Base-by-base conservation (phyloP, 2,329 filamentous ascomycete species). In the Biscogniauxia sp. region DNA sequence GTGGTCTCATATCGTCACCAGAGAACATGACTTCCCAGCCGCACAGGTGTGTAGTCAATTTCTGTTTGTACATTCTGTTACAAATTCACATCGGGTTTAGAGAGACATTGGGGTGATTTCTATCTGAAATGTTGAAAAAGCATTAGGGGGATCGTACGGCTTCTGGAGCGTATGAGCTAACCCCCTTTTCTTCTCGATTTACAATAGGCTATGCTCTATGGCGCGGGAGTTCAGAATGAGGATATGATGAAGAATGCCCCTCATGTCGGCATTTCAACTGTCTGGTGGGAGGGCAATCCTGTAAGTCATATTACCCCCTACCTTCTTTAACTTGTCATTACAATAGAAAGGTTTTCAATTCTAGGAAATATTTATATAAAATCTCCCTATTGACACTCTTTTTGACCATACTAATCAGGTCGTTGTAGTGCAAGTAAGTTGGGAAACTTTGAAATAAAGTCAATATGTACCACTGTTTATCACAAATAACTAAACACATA, bases 211-310 rank as follows among this genome's bases (percentile, higher is more conserved):
- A 97, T 97, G 94, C 84, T 98, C 20, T 98, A 96, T 77, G 93
- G 91, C 15, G 93, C 94, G 8, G 94, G 94, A 23, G 90, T 98
- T 37, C 91, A 93, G 1, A 86, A 92, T 72, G 83, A 87, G 69
- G 82, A 95, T 59, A 87, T 88, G 71, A 96, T 98, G 91, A 93
- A 94, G 78, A 94, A 84, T 60, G 90, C 90, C 57, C 92, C 94
- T 13, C 94, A 98, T 65, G 91, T 98, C 25, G 94, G 94, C 60
- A 87, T 97, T 72, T 90, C 93, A 7, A 93, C 90, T 5, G 91
- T 97, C 4, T 97, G 93, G 93, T 98, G 93, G 93, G 93, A 97
- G 77, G 94, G 94, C 26, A 97, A 97, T 74, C 92, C 94, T 45
- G 88, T 91, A 77, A 78, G 88, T 83, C 17, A 37, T 52, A 17